These are phyloP conservation scores for Croton laevigatus DNA, from an alignment of 441 rosid species.

Conservation along the genomic window DNA sequence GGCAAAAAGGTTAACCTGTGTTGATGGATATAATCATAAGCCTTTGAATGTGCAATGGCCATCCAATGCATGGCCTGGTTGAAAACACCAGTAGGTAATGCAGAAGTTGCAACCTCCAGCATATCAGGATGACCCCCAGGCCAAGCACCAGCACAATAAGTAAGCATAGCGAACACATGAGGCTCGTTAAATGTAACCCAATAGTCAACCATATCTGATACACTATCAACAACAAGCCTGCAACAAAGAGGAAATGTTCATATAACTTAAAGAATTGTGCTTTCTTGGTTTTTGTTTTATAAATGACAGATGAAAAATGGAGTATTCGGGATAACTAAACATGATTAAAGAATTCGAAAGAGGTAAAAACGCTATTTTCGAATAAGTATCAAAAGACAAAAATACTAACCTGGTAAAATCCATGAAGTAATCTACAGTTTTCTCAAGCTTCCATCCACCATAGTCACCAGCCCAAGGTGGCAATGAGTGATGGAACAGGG, in stretches of 20 bases:
- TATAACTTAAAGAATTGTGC: background rate
- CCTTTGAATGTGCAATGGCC: slow-evolving; percentile 77
- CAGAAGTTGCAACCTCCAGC: slow-evolving; percentile 85
- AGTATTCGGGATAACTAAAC: background rate
- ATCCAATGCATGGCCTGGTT: slow-evolving; percentile 85
- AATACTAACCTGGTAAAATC: slow-evolving; percentile 72
- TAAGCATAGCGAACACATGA: slow-evolving; percentile 86
- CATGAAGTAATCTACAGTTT: slow-evolving; percentile 85
- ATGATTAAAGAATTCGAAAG: background rate
- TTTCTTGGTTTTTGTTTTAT: background rate
- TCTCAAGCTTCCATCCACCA: slow-evolving; percentile 98
- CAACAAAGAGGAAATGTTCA: slow-evolving; percentile 21
- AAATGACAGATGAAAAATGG: slow-evolving; percentile 8
- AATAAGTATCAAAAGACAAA: background rate
- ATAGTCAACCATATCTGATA: slow-evolving; percentile 75
- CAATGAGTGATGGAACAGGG: slow-evolving; percentile 91
- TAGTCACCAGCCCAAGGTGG: slow-evolving; percentile 98
- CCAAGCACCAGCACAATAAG: slow-evolving; percentile 96
- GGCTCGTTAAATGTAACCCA: slow-evolving; percentile 97
- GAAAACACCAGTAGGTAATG: slow-evolving; percentile 89
- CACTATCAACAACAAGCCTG: slow-evolving; percentile 86
- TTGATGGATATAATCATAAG: slow-evolving; percentile 78
- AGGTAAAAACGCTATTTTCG: background rate
- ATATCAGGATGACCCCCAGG: slow-evolving; percentile 94
- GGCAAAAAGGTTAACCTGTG: slow-evolving; percentile 39